Evolutionary conservation across 2,329 filamentous ascomycete species (phyloP).

Genomic region (Fusarium fujikuroi): DNA sequence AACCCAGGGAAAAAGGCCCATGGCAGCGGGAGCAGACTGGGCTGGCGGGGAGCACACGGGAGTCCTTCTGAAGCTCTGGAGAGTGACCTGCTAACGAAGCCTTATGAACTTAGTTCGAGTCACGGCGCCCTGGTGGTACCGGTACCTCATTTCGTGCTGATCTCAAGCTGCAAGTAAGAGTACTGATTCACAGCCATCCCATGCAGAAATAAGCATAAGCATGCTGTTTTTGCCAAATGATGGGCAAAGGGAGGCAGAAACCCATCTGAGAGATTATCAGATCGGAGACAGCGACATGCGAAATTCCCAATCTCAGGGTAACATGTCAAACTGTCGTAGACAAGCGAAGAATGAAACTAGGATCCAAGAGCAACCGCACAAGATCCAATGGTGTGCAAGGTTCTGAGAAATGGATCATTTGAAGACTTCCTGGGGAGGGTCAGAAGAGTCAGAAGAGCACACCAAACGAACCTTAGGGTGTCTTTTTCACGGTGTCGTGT

Average conservation of each 20-base stretch:
- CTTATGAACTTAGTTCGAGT: constrained; percentile 31
- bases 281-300: constrained; percentile 11
- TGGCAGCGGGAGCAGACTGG: constrained; percentile 5
- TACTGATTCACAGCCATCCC: constrained; percentile 4
- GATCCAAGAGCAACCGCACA: constrained; percentile 14
- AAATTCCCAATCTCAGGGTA: constrained; percentile 31
- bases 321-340: constrained; percentile 19
- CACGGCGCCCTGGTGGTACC: not conserved
- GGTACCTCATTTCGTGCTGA: constrained; percentile 2
- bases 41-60: not conserved
- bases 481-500: constrained; percentile 32
- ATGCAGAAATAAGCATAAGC: constrained; percentile 18
- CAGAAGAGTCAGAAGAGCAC: constrained; percentile 41
- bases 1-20: not conserved
- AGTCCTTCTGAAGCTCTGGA: constrained; percentile 6
- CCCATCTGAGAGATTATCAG: constrained; percentile 10
- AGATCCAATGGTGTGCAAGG: constrained; percentile 29
- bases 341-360: constrained; percentile 33
- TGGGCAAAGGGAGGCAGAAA: constrained; percentile 26
- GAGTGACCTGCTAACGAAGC: constrained; percentile 19
- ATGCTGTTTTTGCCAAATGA: constrained; percentile 1
- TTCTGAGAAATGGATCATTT: constrained; percentile 24
- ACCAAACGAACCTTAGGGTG: constrained; percentile 34
- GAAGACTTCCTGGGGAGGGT: constrained; percentile 27
- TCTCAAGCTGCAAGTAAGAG: not conserved